Conservation (phyloP, 768 basidiomycete species). For the Trametes maxima region DNA sequence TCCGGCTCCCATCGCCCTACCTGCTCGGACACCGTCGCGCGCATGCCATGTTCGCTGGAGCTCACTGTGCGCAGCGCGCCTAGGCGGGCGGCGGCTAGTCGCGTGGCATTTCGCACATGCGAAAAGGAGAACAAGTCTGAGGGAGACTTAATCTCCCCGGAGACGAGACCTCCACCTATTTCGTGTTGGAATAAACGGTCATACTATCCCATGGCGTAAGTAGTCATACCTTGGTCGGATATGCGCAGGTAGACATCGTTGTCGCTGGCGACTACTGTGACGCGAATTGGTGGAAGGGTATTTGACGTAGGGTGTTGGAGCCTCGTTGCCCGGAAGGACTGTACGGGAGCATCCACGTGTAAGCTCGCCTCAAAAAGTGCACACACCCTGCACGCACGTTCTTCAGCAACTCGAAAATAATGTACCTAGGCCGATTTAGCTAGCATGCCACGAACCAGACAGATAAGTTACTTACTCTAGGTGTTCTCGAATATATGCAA, state of each 20-base stretch:
- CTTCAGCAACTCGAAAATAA: conserved; percentile 87
- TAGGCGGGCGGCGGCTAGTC: conserved; percentile 67
- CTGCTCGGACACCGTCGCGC: conserved; percentile 82
- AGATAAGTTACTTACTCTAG: conserved; percentile 60
- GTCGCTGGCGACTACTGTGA: conserved; percentile 75
- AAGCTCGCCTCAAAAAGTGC: not conserved
- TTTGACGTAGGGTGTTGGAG: conserved; percentile 46
- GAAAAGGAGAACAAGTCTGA: conserved; percentile 90
- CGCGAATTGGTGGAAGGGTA: conserved; percentile 62
- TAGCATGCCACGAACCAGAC: conserved; percentile 7
- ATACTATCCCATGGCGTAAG: too few species aligned
- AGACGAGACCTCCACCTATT: conserved; percentile 71
- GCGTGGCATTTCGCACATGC: conserved; percentile 73
- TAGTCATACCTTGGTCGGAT: conserved; percentile 77
- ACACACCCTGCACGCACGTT: conserved; percentile 54
- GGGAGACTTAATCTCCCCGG: conserved; percentile 56
- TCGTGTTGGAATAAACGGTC: not conserved
- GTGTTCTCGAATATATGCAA: conserved; percentile 87
- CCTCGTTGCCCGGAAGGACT: conserved; percentile 77
- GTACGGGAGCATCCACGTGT: not conserved
- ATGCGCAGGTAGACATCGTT: conserved; percentile 80
- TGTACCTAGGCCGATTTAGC: conserved; percentile 53
- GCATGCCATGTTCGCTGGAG: conserved; percentile 61
- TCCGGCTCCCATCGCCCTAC: conserved; percentile 51
- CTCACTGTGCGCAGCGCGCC: conserved; percentile 68